Evolutionary conservation across 495 filamentous ascomycete genomes (phyloP).

Genomic region (Penicillium mononematosum): DNA sequence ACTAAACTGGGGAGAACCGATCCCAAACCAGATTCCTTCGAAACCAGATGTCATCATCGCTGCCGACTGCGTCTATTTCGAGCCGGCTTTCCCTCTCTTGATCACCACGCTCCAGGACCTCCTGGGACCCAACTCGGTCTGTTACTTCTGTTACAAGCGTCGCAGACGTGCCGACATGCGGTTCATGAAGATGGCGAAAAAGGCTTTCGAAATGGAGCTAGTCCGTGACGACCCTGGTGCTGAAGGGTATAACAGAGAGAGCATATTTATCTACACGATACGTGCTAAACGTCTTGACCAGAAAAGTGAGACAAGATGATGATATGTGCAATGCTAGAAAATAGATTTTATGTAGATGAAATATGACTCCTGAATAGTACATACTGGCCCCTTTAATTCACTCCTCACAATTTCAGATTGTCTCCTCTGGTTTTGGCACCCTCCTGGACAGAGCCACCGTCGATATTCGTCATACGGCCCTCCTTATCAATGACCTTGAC

Average conservation of each 20-base stretch:
- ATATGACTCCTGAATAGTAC: constrained; percentile 16
- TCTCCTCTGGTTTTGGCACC: constrained; percentile 31
- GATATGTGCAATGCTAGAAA: constrained; percentile 15
- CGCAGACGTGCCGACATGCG: constrained; percentile 72
- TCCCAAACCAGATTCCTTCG: constrained; percentile 35
- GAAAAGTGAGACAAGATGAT: constrained; percentile 8
- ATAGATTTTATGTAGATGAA: constrained; percentile 16
- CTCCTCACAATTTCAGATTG: constrained; percentile 39
- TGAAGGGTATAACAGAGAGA: constrained; percentile 57
- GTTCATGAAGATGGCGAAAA: constrained; percentile 67
- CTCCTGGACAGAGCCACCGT: constrained; percentile 64
- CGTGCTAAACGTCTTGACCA: constrained; percentile 37
- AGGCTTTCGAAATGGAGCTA: constrained; percentile 61
- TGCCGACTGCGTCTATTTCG: constrained; percentile 96
- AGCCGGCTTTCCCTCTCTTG: constrained; percentile 87
- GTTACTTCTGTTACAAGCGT: constrained; percentile 96
- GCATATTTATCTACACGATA: constrained; percentile 64
- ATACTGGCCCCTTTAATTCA: constrained; percentile 2
- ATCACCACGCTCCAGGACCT: constrained; percentile 71
- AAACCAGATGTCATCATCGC: constrained; percentile 79
- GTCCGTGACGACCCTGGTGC: constrained; percentile 59
- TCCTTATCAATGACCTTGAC: constrained; percentile 91
- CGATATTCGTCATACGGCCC: constrained; percentile 78
- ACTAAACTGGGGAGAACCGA: constrained; percentile 68
- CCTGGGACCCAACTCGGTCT: constrained; percentile 57